Base-by-base conservation (phyloP, 169 alveolate genomes). In the Cryptosporidium meleagridis region DNA sequence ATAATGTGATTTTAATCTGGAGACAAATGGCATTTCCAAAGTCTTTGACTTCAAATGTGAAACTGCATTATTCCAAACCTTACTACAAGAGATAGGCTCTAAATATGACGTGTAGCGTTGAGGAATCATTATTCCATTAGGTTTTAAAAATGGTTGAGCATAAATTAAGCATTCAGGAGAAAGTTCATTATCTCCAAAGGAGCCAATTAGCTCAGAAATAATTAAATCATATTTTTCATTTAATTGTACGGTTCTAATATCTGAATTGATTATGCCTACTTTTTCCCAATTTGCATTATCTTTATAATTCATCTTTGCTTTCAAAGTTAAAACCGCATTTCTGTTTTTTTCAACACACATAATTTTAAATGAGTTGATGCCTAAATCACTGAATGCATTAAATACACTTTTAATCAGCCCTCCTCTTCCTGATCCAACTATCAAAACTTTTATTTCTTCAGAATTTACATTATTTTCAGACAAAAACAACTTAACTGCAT, bases 341-440 rank as follows among this genome's bases (percentile, higher is more conserved):
- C 86, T 92, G 59, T 95, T 95, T 80, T 95, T 95, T 45, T 95
- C 97, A 1, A 95, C 71, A 26, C 96, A 95, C 39, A 86, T 75
- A 23, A 95, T 84, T 45, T 71, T 84, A 37, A 53, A 59, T 23
- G 85, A 69, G 5, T 91, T 71, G 8, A 69, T 91, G 29, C 92
- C 65, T 4, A 93, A 69, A 61, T 53, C 86, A 33, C 91, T 29
- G 8, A 94, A 87, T 18, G 96, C 97, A 59, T 85, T 86, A 39
- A 95, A 26, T 33, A 94, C 94, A 69, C 94, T 91, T 33, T 92
- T 70, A n/a, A 95, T 85, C 16, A 95, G 75, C 21, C 95, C 96
- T n/a, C 97, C 97, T 67, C 97, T 84, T 0, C 97, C 97, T 39
- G 97, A 96, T 3, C 96, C 97, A 45, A 94, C 92, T 31, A 95